Evolutionary conservation across 164 flowering plant genomes (phyloP), one percentile per base, ranked within the genome.

Genomic region (Vitis amurensis): DNA sequence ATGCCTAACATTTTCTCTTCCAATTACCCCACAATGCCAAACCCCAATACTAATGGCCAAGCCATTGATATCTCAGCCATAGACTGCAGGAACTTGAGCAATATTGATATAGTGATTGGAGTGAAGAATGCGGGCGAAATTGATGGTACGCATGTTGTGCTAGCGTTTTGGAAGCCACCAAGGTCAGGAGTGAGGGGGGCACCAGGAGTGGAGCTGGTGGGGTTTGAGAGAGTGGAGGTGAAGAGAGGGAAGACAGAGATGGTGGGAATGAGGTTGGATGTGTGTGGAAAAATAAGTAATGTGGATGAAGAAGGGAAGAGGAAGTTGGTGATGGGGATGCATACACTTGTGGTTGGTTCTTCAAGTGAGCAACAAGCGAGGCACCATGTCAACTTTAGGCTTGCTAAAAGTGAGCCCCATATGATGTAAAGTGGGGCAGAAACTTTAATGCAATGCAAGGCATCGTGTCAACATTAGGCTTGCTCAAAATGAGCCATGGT

Each of bases 141-240:
- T 61, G 69, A 75, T 44, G 95, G 92, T 1, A 56, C 65, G 29
- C 83, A 88, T n/a, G 86, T 82, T 51, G 81, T 85, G 71, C 74
- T 88, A 2, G 73, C 83, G 63, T 90, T 81, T 57, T 88, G 81
- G 79, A 78, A 65, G 69, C 86, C 93, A 19, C 86, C 86, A 5
- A 59, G 8, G 9, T 57, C 86, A 12, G 64, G 13, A 13, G 75
- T 79, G 48, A 11, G 9, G 3, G 88, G 89, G 1, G 72, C 79
- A 2, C 89, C 86, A 4, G 79, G 63, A 9, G 49, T 14, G 58
- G 84, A 87, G 71, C 65, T 90, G 59, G 73, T 85, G 17, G 90
- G 85, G 48, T 87, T 85, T 75, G 87, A 84, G 47, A 82, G 84
- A 70, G 90, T 81, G 59, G 71, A 80, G 16, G 85, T 86, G 68